Conservation (phyloP, 75 land plant genomes). For the Picea glauca region DNA sequence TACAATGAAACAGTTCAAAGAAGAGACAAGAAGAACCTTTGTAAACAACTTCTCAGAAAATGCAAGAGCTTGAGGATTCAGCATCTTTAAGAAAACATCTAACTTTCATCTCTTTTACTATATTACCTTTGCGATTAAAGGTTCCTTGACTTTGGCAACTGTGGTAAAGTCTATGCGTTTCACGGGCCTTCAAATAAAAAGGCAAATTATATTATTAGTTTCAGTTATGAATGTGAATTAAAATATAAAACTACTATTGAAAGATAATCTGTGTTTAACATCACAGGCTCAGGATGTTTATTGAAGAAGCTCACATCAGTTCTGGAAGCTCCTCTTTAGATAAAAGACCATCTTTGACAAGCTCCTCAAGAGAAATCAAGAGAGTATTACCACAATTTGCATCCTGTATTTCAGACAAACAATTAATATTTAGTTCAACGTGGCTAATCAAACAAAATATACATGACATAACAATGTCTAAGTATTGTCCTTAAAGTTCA, state of each 20-base stretch:
- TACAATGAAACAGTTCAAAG: neutral
- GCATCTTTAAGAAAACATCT: neutral
- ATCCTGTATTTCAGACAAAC: conserved; percentile 50
- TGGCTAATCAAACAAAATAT: neutral
- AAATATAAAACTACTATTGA: neutral
- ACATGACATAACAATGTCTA: neutral
- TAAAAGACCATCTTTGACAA: conserved; percentile 86
- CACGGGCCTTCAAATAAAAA: conserved; percentile 39
- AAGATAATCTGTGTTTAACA: neutral
- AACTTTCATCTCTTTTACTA: neutral
- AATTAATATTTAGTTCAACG: neutral
- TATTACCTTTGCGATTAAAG: conserved; percentile 71
- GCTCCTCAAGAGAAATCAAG: conserved; percentile 88
- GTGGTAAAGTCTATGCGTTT: conserved; percentile 49
- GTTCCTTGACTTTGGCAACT: conserved; percentile 77
- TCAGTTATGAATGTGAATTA: neutral
- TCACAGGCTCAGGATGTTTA: neutral
- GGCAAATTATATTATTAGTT: neutral
- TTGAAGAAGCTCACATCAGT: conserved; percentile 44
- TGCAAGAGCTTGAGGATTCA: neutral
- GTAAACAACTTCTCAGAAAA: neutral
- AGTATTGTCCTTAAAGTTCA: neutral
- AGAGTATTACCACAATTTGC: conserved; percentile 99
- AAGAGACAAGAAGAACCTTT: neutral
- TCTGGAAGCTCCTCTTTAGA: conserved; percentile 68